Conservation (phyloP, 1,284 basidiomycete genomes). For the Cutaneotrichosporon sp. region DNA sequence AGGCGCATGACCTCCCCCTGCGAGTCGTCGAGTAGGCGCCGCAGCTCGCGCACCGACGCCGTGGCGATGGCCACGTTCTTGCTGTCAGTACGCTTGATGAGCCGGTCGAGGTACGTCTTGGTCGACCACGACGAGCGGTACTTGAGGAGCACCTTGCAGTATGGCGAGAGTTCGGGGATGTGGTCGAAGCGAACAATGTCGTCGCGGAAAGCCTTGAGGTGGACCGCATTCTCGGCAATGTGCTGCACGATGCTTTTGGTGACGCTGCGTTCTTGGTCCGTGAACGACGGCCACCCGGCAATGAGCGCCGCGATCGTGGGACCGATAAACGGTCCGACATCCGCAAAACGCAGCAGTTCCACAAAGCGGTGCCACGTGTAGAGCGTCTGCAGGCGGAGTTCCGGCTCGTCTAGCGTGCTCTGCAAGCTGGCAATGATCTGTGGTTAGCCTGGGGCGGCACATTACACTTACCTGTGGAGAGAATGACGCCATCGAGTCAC, state of each 20-base stretch:
- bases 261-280: conserved; percentile 53
- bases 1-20: conserved; percentile 58
- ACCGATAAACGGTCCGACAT: conserved; percentile 80
- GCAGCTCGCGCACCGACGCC: conserved; percentile 74
- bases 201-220: conserved; percentile 56
- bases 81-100: conserved; percentile 68
- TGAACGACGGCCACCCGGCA: conserved; percentile 66
- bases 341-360: conserved; percentile 60
- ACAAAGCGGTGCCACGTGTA: conserved; percentile 79
- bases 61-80: conserved; percentile 77
- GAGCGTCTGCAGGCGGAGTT: conserved; percentile 72
- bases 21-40: conserved; percentile 56
- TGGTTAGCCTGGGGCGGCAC: conserved; percentile 7
- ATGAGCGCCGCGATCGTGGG: conserved; percentile 82
- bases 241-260: conserved; percentile 67
- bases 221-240: conserved; percentile 59
- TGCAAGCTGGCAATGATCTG: conserved; percentile 97
- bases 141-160: conserved; percentile 53
- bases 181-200: conserved; percentile 72
- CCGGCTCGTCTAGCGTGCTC: conserved; percentile 65
- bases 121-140: conserved; percentile 56
- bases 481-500: conserved; percentile 63
- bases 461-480: conserved; percentile 66
- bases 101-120: conserved; percentile 58
- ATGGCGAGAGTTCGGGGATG: conserved; percentile 61